Conservation (phyloP, 1,284 basidiomycete species). For the Chalciporus sp. region DNA sequence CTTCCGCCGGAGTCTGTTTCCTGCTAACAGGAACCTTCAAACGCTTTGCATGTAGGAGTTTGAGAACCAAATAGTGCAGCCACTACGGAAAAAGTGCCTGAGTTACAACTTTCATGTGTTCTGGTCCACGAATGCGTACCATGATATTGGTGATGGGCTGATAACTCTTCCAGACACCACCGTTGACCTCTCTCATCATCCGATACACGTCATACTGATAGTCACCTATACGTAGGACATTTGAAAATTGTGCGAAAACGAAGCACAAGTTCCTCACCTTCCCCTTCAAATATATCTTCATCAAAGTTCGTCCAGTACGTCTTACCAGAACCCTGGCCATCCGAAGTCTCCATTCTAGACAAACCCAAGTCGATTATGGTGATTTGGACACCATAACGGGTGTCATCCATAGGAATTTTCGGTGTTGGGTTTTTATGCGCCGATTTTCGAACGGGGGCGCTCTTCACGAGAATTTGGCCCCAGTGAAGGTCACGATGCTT, state of each 20-base stretch:
- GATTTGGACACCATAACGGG: conserved; percentile 62
- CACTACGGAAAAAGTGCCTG: conserved; percentile 51
- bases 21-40: conserved; percentile 51
- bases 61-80: conserved; percentile 77
- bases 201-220: conserved; percentile 96
- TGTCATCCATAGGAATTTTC: conserved; percentile 59
- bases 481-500: conserved; percentile 97
- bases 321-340: conserved; percentile 41
- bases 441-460: conserved; percentile 37
- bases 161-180: conserved; percentile 70
- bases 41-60: conserved; percentile 71
- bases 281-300: conserved; percentile 80
- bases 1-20: conserved; percentile 17
- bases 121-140: conserved; percentile 48
- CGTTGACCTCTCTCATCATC: conserved; percentile 71
- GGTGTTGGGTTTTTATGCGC: conserved; percentile 32
- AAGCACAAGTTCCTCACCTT: conserved; percentile 50
- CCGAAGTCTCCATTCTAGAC: conserved; percentile 73
- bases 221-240: conserved; percentile 58
- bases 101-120: neutral
- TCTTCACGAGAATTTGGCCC: conserved; percentile 92
- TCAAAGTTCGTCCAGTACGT: conserved; percentile 78
- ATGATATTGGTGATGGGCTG: conserved; percentile 87
- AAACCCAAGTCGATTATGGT: conserved; percentile 96
- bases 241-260: conserved; percentile 7